phyloP scores from a whole-genome alignment of 2,329 filamentous ascomycete genomes.

The Rugonectria rugulosa region DNA sequence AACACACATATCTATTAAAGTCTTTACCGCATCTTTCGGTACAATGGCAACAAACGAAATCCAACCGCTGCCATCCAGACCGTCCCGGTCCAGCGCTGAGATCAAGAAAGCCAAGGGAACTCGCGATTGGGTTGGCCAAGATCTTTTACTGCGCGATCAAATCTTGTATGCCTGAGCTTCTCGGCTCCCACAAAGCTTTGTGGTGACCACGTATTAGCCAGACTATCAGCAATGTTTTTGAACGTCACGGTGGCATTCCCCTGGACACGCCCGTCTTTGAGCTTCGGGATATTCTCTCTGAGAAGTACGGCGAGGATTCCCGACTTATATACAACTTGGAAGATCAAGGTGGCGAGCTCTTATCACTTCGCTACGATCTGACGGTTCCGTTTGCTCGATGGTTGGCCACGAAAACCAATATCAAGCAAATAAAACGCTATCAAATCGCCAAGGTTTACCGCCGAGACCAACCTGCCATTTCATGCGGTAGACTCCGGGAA shows the following conservation, averaged over 20 bases:
- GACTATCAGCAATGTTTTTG: slow-evolving; percentile 82
- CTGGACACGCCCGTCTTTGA: slow-evolving; percentile 88
- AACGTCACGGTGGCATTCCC: slow-evolving; percentile 80
- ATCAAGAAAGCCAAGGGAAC: too few relatives aligned
- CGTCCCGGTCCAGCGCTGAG: too few relatives aligned
- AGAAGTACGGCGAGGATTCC: slow-evolving; percentile 92
- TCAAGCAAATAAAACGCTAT: slow-evolving; percentile 89
- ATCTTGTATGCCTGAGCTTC: too few relatives aligned
- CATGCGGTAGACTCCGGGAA: slow-evolving; percentile 91
- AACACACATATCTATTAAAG: too few relatives aligned
- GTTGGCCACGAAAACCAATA: slow-evolving; percentile 86
- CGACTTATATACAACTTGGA: slow-evolving; percentile 90
- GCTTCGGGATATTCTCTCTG: slow-evolving; percentile 83
- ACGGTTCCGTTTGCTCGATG: slow-evolving; percentile 92
- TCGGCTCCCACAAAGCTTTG: too few relatives aligned
- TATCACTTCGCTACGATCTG: slow-evolving; percentile 82
- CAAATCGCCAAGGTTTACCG: slow-evolving; percentile 87
- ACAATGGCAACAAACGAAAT: too few relatives aligned
- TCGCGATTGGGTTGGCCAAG: too few relatives aligned
- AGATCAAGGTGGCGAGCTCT: slow-evolving; percentile 82
- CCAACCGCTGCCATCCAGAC: too few relatives aligned
- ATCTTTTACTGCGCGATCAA: too few relatives aligned
- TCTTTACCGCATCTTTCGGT: too few relatives aligned
- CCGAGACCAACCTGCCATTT: slow-evolving; percentile 67
- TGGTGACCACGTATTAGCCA: too few relatives aligned